A percentile compares a stretch with the other conserved stretches of the same genome.
phyloP scores from a whole-genome alignment of 306 rosid species.

The Luffa acutangula region DNA sequence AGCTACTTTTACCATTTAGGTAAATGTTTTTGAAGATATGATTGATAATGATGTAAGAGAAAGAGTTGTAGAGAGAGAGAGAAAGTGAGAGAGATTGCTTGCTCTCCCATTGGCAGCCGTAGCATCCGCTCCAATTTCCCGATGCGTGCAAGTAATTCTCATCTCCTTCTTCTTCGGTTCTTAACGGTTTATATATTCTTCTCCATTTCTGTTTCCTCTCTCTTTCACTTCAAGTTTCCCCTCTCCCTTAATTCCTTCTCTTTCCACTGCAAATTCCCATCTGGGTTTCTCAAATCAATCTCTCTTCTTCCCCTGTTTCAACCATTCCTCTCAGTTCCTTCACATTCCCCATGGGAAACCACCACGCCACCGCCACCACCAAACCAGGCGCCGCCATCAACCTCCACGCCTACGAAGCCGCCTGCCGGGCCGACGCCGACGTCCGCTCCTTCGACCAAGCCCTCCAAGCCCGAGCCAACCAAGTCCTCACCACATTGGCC shows the following conservation, averaged over 20 bases:
- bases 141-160: conserved; percentile 5
- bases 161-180: background rate
- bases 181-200: background rate
- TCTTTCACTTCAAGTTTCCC: background rate
- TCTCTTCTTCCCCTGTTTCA: background rate
- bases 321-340: too few species aligned
- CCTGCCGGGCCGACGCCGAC: conserved; percentile 62
- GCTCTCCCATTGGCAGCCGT: background rate
- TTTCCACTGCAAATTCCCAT: background rate
- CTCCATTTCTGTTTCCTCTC: background rate
- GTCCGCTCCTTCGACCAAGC: conserved; percentile 55
- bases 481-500: conserved; percentile 57
- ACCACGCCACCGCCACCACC: background rate
- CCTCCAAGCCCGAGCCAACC: conserved; percentile 60
- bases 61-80: background rate
- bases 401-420: conserved; percentile 44
- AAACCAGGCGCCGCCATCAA: background rate
- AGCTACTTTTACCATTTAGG: too few species aligned
- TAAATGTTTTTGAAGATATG: too few species aligned
- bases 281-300: background rate
- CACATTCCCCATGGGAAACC: background rate
- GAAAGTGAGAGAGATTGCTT: background rate
- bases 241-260: background rate
- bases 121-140: background rate
- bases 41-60: background rate